A percentile compares a stretch with the other conserved stretches of the same genome.
Conservation (phyloP, 2,329 filamentous ascomycete species). For the Fonsecaea monophora region DNA sequence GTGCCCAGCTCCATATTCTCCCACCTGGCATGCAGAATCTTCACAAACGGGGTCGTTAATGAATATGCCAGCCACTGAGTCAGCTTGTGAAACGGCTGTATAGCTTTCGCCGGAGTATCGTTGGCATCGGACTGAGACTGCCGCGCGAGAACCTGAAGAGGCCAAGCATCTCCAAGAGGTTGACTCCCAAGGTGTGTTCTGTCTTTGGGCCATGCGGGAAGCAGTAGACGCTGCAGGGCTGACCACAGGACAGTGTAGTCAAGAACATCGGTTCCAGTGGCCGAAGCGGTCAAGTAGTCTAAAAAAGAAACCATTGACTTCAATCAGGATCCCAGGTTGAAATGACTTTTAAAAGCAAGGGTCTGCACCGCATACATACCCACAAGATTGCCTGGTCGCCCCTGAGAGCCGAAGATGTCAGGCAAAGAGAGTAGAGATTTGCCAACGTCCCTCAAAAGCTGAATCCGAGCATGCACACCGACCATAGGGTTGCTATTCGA, state of each 20-base stretch:
- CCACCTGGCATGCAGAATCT: conserved; percentile 11
- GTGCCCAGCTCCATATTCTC: conserved; percentile 8
- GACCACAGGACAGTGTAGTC: conserved; percentile 16
- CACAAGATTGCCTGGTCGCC: conserved; percentile 23
- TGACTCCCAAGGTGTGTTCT: conserved; percentile 12
- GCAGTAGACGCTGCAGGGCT: conserved; percentile 20
- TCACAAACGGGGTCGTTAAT: conserved; percentile 13
- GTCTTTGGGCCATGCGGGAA: conserved; percentile 22
- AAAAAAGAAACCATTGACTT: background rate
- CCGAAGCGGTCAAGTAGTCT: conserved; percentile 17
- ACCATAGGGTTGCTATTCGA: conserved; percentile 20
- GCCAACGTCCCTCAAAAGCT: conserved; percentile 17
- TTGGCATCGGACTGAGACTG: conserved; percentile 8
- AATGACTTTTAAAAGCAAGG: background rate
- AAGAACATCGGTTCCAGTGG: background rate
- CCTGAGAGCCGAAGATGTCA: conserved; percentile 14
- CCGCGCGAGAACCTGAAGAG: conserved; percentile 16
- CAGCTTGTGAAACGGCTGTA: conserved; percentile 25
- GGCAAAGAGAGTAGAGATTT: conserved; percentile 8
- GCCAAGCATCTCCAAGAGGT: conserved; percentile 25
- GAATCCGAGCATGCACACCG: conserved; percentile 12
- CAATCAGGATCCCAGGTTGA: conserved; percentile 7
- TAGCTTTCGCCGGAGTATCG: background rate
- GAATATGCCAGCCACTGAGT: conserved; percentile 22
- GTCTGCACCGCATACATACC: conserved; percentile 12